Base-by-base conservation (phyloP, 2,329 filamentous ascomycete genomes). In the Domatiomyces globalis region DNA sequence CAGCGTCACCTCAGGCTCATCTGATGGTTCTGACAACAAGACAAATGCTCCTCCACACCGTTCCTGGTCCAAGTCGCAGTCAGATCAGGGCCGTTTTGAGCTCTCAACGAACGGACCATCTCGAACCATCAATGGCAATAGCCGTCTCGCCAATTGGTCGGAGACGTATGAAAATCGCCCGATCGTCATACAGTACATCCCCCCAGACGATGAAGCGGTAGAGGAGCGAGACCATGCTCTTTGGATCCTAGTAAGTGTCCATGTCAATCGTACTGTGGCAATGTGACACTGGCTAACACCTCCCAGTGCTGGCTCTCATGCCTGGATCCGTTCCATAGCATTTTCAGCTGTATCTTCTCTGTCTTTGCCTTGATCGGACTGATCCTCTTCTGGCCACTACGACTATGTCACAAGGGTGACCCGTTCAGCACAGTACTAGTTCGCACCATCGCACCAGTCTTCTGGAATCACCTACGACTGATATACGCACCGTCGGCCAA, bases 301-400 rank as follows among this genome's bases (percentile, higher is more conserved):
- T 39, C 15, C 2, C 45, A 65, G 63, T 49, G 63, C 39, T 63
- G 62, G 54, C 58, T 65, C 39, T 62, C 62, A 5, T 61, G 61
- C 48, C 72, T 77, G 15, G 74, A 76, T 56, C 74, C 75, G 10
- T 60, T 78, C 5, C 70, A 80, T 58, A 78, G 77, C 49, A 59
- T 77, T 29, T 62, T 71, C 55, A 74, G 77, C 56, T 68, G 71
- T 42, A 53, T 79, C 47, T 82, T 78, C 69, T 74, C 78, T 17
- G 56, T 76, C 51, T 65, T 75, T 55, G 70, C 73, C 12, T 59
- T 79, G 45, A 47, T 79, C 56, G 67, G 74, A 55, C 71, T 77
- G 51, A 55, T 75, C 50, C 54, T 78, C 46, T 66, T 75, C 43
- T 71, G 73, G 42, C 78, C 78, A 4, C 63, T 81, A 45, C 73